phyloP scores from a whole-genome alignment of 2,329 filamentous ascomycete species.

The Fusarium caatingaense region DNA sequence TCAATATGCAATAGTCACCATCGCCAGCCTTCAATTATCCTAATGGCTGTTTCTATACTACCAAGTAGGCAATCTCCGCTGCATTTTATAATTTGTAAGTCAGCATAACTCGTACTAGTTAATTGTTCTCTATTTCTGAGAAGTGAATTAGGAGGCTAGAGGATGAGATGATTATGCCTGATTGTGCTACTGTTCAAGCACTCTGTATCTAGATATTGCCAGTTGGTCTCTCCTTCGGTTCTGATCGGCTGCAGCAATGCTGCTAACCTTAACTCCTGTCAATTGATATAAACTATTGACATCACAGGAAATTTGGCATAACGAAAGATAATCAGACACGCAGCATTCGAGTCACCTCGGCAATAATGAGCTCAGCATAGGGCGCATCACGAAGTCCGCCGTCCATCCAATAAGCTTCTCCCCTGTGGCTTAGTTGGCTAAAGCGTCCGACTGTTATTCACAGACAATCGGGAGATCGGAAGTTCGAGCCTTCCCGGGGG shows the following conservation, averaged over 20 bases:
- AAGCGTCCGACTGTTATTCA: constrained; percentile 43
- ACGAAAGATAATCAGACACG: neutral
- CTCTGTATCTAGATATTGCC: neutral
- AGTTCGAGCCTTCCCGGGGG: constrained; percentile 48
- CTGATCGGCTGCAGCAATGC: neutral
- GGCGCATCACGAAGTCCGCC: neutral
- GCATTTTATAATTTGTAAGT: neutral
- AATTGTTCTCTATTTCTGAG: neutral
- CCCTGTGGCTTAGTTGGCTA: constrained; percentile 44
- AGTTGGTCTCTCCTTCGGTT: neutral
- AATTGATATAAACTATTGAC: neutral
- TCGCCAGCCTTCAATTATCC: neutral
- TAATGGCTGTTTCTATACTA: neutral
- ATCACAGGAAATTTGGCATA: neutral
- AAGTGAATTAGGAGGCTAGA: neutral
- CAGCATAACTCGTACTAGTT: neutral
- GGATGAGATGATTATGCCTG: neutral
- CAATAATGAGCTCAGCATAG: neutral
- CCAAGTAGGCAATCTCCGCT: neutral
- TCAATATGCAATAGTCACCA: neutral
- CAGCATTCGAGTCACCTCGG: neutral
- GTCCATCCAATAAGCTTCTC: constrained; percentile 19
- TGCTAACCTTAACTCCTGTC: neutral
- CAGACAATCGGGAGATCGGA: constrained; percentile 46
- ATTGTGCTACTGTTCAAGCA: neutral